Evolutionary conservation across 192 early-diverging fungal species (phyloP).

Genomic region (Linnemannia elongata): DNA sequence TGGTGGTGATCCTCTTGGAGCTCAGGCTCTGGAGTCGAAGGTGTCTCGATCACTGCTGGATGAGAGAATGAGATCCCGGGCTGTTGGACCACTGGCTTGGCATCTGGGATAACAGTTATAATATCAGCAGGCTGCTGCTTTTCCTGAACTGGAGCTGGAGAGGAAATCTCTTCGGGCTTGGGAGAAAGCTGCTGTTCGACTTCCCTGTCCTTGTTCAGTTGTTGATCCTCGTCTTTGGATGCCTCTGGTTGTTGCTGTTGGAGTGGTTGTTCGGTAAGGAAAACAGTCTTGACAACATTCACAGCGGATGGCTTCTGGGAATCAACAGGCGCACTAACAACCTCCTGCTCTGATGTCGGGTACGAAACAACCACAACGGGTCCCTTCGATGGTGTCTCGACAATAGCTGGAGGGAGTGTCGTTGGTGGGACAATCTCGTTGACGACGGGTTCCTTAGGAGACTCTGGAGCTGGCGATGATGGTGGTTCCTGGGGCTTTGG

Average conservation of each 20-base stretch:
- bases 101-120: too few species aligned
- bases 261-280: neutral
- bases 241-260: neutral
- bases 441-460: neutral
- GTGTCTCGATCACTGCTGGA: too few species aligned
- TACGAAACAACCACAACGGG: neutral
- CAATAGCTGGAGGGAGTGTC: neutral
- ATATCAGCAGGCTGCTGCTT: neutral
- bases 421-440: neutral
- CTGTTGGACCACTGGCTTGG: too few species aligned
- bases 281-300: neutral
- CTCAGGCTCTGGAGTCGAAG: neutral
- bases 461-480: neutral
- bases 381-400: neutral
- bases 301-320: neutral
- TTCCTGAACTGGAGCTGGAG: neutral
- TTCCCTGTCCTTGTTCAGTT: neutral
- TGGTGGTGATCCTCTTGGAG: neutral
- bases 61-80: too few species aligned
- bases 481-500: neutral
- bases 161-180: neutral
- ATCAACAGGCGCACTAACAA: neutral
- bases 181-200: neutral
- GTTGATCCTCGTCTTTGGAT: neutral
- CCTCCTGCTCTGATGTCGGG: neutral